Evolutionary conservation across 2,329 filamentous ascomycete species (phyloP), one percentile per base, ranked within the genome.

Genomic region (Aspergillus awamori): DNA sequence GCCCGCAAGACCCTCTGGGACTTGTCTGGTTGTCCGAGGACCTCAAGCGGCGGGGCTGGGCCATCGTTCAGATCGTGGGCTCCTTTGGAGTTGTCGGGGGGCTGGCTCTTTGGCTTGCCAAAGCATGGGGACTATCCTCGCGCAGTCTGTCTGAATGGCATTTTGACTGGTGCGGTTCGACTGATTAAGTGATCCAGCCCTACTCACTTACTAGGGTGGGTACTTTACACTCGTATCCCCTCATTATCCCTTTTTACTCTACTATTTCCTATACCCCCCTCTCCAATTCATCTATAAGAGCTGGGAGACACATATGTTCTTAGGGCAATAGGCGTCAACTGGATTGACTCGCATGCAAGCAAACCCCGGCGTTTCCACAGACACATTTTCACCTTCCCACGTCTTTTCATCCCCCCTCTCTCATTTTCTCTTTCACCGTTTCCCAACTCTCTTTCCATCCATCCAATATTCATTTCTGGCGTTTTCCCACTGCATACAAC

Each of bases 1-100:
- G 82, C 67, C 83, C 87, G 36, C 84, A 90, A 61, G 93, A 97
- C 74, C 93, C 93, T 0, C 81, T 97, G 0, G 93, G 93, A 0
- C 75, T 97, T 38, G 82, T 96, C 55, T 83, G 88, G 63, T 84
- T 93, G 65, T 85, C 86, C 2, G 86, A 89, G 20, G 84, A 87
- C 38, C 70, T 96, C 41, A 87, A 84, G 67, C 82, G 83, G 48
- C 84, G 83, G 49, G 86, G 90, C 0, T 88, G 88, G 80, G 75
- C 89, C 51, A 84, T 90, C 0, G 79, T 96, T 39, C 90, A 93
- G 72, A 80, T 96, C 5, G 76, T 93, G 22, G 90, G 92, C 13
- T 87, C 90, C 55, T 81, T 93, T 57, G 88, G 92, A 0, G 79
- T 95, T 28, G 74, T 96, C 3, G 90, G 92, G 3, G 91, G 90